phyloP scores from a whole-genome alignment of 2,329 filamentous ascomycete genomes.

The Chrysoporthe cubensis region DNA sequence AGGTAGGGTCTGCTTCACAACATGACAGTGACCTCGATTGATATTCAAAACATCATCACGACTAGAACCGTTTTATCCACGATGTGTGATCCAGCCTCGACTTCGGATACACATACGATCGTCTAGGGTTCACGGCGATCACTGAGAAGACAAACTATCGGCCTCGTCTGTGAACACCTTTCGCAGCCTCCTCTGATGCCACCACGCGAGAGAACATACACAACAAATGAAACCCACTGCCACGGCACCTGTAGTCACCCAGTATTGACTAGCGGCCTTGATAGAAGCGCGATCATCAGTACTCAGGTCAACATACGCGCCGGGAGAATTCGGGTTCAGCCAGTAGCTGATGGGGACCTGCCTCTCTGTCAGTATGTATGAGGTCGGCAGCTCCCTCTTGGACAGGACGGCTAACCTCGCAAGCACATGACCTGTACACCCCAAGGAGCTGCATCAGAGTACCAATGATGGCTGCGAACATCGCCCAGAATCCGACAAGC shows the following conservation, averaged over 20 bases:
- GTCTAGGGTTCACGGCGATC: neutral
- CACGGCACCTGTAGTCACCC: constrained; percentile 34
- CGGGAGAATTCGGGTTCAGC: constrained; percentile 22
- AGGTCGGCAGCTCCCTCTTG: neutral
- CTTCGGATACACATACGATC: neutral
- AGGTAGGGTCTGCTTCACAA: neutral
- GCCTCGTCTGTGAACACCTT: constrained; percentile 37
- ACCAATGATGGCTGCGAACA: constrained; percentile 39
- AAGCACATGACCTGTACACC: constrained; percentile 33
- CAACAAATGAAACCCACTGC: constrained; percentile 34
- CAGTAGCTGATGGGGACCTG: constrained; percentile 29
- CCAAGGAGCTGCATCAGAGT: constrained; percentile 36
- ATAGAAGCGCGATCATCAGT: constrained; percentile 35
- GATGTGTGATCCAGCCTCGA: neutral
- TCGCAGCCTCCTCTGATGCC: constrained; percentile 39
- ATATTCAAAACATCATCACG: neutral
- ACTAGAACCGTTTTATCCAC: neutral
- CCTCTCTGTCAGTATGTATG: neutral
- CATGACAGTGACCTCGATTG: neutral
- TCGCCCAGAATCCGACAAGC: constrained; percentile 37
- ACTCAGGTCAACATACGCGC: constrained; percentile 36
- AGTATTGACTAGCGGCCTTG: constrained; percentile 30
- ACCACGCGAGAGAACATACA: constrained; percentile 38
- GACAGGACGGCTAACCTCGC: constrained; percentile 21
- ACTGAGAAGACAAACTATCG: constrained; percentile 31